Evolutionary conservation across 202 grass and related monocot genomes (phyloP), one percentile per base, ranked within the genome.

Genomic region (Panicum virgatum): DNA sequence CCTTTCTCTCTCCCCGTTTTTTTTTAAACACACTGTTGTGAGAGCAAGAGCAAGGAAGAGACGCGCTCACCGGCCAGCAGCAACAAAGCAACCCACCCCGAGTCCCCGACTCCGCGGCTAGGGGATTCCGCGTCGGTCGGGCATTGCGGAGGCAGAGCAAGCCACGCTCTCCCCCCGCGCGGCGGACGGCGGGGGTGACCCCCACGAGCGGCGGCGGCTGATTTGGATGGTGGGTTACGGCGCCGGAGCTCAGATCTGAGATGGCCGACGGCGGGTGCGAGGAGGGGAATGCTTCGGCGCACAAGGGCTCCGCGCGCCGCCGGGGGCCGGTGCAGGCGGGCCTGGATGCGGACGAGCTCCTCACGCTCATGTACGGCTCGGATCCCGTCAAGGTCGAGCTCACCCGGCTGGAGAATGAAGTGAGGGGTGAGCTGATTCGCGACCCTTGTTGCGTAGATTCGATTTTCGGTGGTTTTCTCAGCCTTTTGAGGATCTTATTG

Each of bases 341-440:
- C 62, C 75, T 98, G 67, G 95, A 98, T 25, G 81, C 89, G 12
- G 96, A 98, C 50, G 92, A 96, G 61, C 94, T 98, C 34, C 86
- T 95, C 69, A 81, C 84, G 65, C 87, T 98, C 77, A 90, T 98
- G 86, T 92, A 98, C 66, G 90, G 96, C 3, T 98, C 96, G 86
- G 96, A 98, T 96, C 96, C 96, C 88, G 86, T 98, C 82, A 98
- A 91, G 84, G 92, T 98, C 26, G 96, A 98, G 87, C 92, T 98
- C 73, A 96, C 81, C 80, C 88, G 96, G 51, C 90, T 98, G 38
- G 96, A 98, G 87, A 98, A 98, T 53, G 92, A 98, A 92, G 88
- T 93, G 73, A 88, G 92, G 90, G 92, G 96, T 98, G 83, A 89
- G 96, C 81, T 85, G 79, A 88, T 80, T 78, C 72, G 53, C n/a